These are phyloP conservation scores for Aspergillus intermedius DNA, from an alignment of 2,329 filamentous ascomycete species.

Conservation along the genomic window DNA sequence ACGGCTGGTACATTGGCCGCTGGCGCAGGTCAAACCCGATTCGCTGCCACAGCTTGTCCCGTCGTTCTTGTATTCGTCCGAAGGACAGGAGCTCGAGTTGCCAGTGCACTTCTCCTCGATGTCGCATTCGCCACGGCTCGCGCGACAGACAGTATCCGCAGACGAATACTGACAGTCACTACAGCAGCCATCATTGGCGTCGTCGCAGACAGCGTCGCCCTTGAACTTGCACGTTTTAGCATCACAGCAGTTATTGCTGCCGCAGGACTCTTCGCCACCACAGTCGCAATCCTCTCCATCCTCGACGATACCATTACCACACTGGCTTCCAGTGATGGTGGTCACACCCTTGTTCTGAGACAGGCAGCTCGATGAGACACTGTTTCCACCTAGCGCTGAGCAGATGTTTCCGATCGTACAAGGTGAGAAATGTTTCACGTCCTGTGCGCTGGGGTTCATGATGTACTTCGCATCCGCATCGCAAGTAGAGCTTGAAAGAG, in stretches of 20 bases:
- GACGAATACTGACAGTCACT: slow-evolving; percentile 39
- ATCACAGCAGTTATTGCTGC: slow-evolving; percentile 74
- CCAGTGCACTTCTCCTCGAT: slow-evolving; percentile 78
- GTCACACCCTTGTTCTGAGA: slow-evolving; percentile 77
- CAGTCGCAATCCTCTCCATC: slow-evolving; percentile 93
- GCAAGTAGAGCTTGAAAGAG: slow-evolving; percentile 60
- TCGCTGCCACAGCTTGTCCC: slow-evolving; percentile 62
- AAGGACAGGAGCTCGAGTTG: slow-evolving; percentile 63
- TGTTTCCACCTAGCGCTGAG: slow-evolving; percentile 69
- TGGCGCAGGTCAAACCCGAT: slow-evolving; percentile 66
- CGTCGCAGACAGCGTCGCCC: slow-evolving; percentile 64
- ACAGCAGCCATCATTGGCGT: slow-evolving; percentile 45
- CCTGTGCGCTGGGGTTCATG: slow-evolving; percentile 87
- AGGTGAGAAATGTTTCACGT: slow-evolving; percentile 73
- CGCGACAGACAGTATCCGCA: slow-evolving; percentile 68
- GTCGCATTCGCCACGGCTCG: slow-evolving; percentile 75
- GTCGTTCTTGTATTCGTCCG: slow-evolving; percentile 62
- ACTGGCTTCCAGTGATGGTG: slow-evolving; percentile 75
- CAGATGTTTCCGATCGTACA: slow-evolving; percentile 94
- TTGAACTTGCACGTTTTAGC: slow-evolving; percentile 80
- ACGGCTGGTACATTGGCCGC: slow-evolving; percentile 88
- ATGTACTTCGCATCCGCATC: slow-evolving; percentile 74
- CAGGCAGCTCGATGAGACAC: slow-evolving; percentile 69
- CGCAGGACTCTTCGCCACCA: slow-evolving; percentile 67
- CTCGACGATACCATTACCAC: slow-evolving; percentile 96